A percentile compares a stretch with the other conserved stretches of the same genome.
Conservation (phyloP, 2,329 filamentous ascomycete genomes). For the Lasiodiplodia citricola region DNA sequence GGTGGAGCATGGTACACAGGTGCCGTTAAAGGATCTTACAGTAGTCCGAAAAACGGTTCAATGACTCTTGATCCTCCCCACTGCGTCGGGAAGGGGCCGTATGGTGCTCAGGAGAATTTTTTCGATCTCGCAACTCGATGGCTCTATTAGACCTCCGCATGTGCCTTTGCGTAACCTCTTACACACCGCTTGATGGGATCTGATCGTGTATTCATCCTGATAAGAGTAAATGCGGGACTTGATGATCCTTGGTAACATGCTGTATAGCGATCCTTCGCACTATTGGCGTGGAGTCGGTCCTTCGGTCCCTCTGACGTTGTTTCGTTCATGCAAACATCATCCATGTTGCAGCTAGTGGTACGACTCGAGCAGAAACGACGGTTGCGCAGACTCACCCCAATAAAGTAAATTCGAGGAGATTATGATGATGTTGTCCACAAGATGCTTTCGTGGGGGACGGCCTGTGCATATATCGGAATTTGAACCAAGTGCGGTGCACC, state of each 20-base stretch:
- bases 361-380: neutral
- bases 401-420: neutral
- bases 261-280: constrained; percentile 14
- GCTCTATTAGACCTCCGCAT: neutral
- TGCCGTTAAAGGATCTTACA: neutral
- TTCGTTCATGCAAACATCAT: constrained; percentile 11
- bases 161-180: neutral
- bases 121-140: constrained; percentile 1
- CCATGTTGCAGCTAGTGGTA: neutral
- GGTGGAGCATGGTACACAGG: constrained; percentile 1
- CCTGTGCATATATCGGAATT: constrained; percentile 16
- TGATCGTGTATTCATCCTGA: constrained; percentile 6
- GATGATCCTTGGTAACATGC: neutral
- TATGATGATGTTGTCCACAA: neutral
- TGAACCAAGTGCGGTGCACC: neutral
- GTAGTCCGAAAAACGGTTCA: neutral
- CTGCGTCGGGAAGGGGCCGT: neutral
- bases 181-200: constrained; percentile 10
- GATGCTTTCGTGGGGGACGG: neutral
- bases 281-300: constrained; percentile 4
- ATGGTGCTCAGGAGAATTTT: neutral
- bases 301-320: constrained; percentile 2
- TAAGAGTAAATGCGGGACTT: neutral
- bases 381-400: neutral
- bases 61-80: constrained; percentile 9